These are phyloP conservation scores for Solanum neorickii DNA, from an alignment of 257 asterid species.

Conservation along the genomic window DNA sequence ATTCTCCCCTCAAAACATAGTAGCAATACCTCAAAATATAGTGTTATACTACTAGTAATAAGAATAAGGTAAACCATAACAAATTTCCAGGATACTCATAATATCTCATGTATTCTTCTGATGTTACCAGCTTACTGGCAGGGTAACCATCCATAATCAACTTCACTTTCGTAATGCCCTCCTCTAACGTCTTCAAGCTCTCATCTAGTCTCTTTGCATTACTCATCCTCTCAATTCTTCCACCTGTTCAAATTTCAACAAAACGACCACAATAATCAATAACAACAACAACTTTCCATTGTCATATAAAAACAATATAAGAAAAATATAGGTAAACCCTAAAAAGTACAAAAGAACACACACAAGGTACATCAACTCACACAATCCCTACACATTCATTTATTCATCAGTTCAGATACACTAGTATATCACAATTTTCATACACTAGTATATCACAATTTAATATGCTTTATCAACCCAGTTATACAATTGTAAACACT, in stretches of 20 bases:
- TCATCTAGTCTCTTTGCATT: not conserved
- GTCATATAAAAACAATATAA: not conserved
- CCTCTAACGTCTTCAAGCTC: not conserved
- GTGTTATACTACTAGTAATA: not conserved
- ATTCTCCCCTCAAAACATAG: not conserved
- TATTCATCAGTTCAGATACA: not conserved
- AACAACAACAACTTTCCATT: not conserved
- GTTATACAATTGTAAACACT: not conserved
- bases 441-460: not conserved
- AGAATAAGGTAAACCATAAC: not conserved
- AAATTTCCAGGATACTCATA: conserved; percentile 14
- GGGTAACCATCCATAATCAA: conserved; percentile 9
- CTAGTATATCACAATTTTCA: not conserved
- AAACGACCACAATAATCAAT: not conserved
- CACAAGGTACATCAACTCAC: not conserved
- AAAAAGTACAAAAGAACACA: not conserved
- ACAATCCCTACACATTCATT: not conserved
- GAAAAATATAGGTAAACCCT: not conserved
- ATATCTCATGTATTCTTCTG: conserved; percentile 12
- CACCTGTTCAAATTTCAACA: not conserved
- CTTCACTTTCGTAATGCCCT: not conserved
- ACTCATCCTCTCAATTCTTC: not conserved
- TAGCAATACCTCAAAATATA: not conserved
- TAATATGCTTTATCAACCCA: not conserved
- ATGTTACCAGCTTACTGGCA: not conserved